Base-by-base conservation (phyloP, 345 rosid genomes). In the Luvunga scandens region DNA sequence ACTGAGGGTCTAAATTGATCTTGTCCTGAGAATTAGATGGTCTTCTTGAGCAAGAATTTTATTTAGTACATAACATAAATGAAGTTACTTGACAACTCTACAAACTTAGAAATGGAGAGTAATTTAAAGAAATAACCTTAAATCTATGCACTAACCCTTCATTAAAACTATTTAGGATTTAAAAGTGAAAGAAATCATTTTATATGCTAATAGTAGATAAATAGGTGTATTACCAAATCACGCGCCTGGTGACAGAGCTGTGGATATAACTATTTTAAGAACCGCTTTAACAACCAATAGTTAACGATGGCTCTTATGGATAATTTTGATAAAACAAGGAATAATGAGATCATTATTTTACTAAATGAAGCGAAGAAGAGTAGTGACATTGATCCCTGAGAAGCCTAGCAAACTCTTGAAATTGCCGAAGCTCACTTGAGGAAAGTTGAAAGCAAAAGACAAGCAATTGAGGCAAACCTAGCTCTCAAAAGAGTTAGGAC, bases 401-500 rank as follows among this genome's bases (percentile, higher is more conserved):
- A 65, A 31, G 42, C 14, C 0, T 4, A 2, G 24, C 8, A 71
- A 53, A 28, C 61, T 28, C 25, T 76, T 60, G 16, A 63, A 64
- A 24, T n/a, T n/a, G n/a, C n/a, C n/a, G n/a, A n/a, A n/a, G n/a
- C n/a, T n/a, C n/a, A n/a, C 42, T 79, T 66, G 25, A 73, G 78
- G 55, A 77, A 81, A 62, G 82, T 6, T 8, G 69, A 70, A 79
- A 71, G 65, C 48, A 66, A 65, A 62, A 64, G 82, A 33, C 73
- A 60, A 48, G 70, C 72, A 56, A 56, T 82, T 31, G 71, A 79
- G 72, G 85, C 77, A 71, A 75, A 75, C 66, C 64, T 75, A 66
- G 65, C 63, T 75, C 63, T 73, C 21, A 53, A 6, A 48, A 8
- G 33, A 75, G 76, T 57, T 82, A 69, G 69, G 39, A 14, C 68